These are phyloP conservation scores for Agrocybe praecox DNA, from an alignment of 768 basidiomycete genomes.

Conservation along the genomic window DNA sequence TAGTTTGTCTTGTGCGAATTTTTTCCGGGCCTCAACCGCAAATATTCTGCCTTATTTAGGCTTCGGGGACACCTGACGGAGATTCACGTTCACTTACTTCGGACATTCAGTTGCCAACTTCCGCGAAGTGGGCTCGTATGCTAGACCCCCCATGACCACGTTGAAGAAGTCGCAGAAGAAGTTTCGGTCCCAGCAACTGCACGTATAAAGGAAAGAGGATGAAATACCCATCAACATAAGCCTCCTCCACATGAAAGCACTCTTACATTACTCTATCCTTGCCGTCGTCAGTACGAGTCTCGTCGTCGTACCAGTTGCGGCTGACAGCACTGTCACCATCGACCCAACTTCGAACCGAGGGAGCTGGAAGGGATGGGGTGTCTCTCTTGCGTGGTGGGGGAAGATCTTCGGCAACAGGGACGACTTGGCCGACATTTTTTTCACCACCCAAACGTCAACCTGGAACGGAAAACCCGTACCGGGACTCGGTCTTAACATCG, in stretches of 20 bases:
- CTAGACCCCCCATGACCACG: no score
- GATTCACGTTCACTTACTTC: no score
- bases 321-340: conserved; percentile 13
- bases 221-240: no score
- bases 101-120: no score
- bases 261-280: conserved; percentile 1
- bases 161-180: no score
- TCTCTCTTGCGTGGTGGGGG: conserved; percentile 20
- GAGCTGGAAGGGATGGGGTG: conserved; percentile 20
- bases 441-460: conserved; percentile 8
- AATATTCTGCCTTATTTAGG: no score
- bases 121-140: no score
- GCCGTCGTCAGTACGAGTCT: conserved; percentile 1
- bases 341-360: conserved; percentile 15
- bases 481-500: conserved; percentile 17
- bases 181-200: no score
- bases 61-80: no score
- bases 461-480: conserved; percentile 12
- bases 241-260: neutral
- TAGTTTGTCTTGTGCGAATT: no score
- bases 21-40: no score
- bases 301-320: conserved; percentile 1
- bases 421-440: conserved; percentile 18
- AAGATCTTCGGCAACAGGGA: conserved; percentile 15
- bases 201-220: no score